phyloP scores from a whole-genome alignment of 352 stramenopile genomes.

The Phytophthora citrophthora region DNA sequence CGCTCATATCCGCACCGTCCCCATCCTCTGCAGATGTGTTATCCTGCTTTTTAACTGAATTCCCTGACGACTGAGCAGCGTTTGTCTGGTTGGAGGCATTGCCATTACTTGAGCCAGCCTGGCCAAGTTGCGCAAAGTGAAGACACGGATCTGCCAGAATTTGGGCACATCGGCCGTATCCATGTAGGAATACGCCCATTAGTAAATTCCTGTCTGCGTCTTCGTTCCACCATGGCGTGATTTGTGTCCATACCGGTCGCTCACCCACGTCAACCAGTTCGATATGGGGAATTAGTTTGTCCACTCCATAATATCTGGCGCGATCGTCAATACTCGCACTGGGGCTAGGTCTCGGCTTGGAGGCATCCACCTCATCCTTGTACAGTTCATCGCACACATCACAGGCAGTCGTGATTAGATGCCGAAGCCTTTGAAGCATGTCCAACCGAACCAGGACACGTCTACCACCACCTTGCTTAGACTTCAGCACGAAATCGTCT shows the following conservation, averaged over 20 bases:
- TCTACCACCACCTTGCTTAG: slow-evolving; percentile 85
- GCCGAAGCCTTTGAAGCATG: slow-evolving; percentile 83
- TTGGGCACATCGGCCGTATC: slow-evolving; percentile 85
- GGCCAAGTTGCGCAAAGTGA: slow-evolving; percentile 66
- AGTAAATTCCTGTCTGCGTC: slow-evolving; percentile 81
- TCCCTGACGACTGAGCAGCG: not conserved
- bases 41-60: slow-evolving; percentile 26
- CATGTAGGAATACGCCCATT: slow-evolving; percentile 85
- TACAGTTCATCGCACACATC: slow-evolving; percentile 69
- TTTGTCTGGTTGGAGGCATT: slow-evolving; percentile 1
- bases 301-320: slow-evolving; percentile 70
- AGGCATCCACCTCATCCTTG: slow-evolving; percentile 19
- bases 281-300: slow-evolving; percentile 67
- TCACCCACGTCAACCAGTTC: slow-evolving; percentile 74
- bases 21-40: slow-evolving; percentile 13
- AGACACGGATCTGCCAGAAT: slow-evolving; percentile 80
- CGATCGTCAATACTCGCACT: slow-evolving; percentile 78
- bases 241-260: slow-evolving; percentile 79
- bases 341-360: slow-evolving; percentile 29
- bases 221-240: slow-evolving; percentile 89
- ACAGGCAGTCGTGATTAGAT: slow-evolving; percentile 62
- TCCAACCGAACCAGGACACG: slow-evolving; percentile 86
- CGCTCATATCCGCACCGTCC: slow-evolving; percentile 44
- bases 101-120: slow-evolving; percentile 26
- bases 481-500: slow-evolving; percentile 88